Conservation (phyloP, 179 eudicot species). For the Silene vulgaris region DNA sequence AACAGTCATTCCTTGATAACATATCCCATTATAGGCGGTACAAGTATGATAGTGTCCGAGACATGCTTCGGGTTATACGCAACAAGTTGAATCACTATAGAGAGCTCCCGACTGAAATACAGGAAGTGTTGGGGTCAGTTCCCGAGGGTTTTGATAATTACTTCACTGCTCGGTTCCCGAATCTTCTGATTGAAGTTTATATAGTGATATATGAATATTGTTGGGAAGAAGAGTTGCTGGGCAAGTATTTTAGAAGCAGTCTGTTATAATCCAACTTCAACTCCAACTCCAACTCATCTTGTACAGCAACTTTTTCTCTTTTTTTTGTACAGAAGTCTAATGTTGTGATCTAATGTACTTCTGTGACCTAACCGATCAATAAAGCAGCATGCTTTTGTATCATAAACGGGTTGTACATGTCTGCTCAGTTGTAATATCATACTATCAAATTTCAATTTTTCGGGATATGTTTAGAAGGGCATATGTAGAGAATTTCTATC, state of each 20-base stretch:
- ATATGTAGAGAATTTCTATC: not conserved
- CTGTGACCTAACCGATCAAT: constrained; percentile 13
- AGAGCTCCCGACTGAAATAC: constrained; percentile 56
- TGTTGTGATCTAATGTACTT: constrained; percentile 6
- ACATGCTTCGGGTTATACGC: constrained; percentile 61
- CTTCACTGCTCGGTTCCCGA: constrained; percentile 57
- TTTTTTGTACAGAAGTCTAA: constrained; percentile 17
- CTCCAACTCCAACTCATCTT: constrained; percentile 9
- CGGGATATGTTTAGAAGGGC: not conserved
- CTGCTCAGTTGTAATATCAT: not conserved
- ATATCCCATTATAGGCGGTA: constrained; percentile 57
- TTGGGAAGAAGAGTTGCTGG: constrained; percentile 51
- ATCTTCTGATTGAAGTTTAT: constrained; percentile 56
- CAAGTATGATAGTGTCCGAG: constrained; percentile 67
- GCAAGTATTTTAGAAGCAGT: constrained; percentile 47
- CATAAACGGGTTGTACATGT: not conserved
- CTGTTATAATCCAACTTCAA: constrained; percentile 26
- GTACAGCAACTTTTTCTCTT: constrained; percentile 19
- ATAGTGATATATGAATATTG: constrained; percentile 43
- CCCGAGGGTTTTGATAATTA: constrained; percentile 64
- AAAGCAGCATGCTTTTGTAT: not conserved
- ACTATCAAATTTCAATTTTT: not conserved
- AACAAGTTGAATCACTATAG: constrained; percentile 68
- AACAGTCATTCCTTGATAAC: constrained; percentile 45
- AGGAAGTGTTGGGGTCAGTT: constrained; percentile 50